Base-by-base conservation (phyloP, 1,139 yeast species). In the Candida labiduridarum region DNA sequence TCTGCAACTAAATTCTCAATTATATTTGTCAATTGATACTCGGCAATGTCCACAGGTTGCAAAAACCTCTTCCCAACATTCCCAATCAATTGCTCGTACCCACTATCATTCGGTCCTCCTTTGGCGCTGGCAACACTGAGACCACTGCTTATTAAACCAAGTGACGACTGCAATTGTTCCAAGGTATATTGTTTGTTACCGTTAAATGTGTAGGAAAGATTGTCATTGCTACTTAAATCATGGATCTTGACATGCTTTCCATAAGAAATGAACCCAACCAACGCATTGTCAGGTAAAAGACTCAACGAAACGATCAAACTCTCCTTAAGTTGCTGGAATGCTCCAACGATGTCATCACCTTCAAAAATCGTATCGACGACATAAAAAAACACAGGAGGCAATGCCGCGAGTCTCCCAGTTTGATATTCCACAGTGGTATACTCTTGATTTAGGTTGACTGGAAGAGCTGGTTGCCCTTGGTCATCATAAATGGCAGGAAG, bases 311-410 rank as follows among this genome's bases (percentile, higher is more conserved):
- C 67, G 10, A 76, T 58, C 27, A 87, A 63, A 4, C 84, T 75
- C 45, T 85, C 89, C 55, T 79, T 80, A 52, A 87, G 66, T 1
- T 87, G 77, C 35, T 56, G 60, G 52, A 66, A 75, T 1, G 77
- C 73, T 41, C 72, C 78, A 15, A 58, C 69, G 10, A 71, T 50
- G 46, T 76, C 82, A 11, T 66, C 70, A 3, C 62, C 62, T 41
- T 79, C 86, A 47, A 82, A 70, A 57, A 89, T 82, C 0, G 87
- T 76, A 65, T 87, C 95, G 27, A 87, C 82, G n/a, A 86, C 83
- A 58, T 76, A 85, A 34, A 85, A 60, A 61, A 83, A 85, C 5
- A 85, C 75, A 2, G 80, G 80, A 0, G 84, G 82, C 29, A 73
- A 64, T 14, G 66, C 64, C 25, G 74, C 71, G 38, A 48, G 51